A percentile compares a stretch with the other conserved stretches of the same genome.
Conservation (phyloP, 169 alveolate genomes). For the Plasmodium gaboni region DNA sequence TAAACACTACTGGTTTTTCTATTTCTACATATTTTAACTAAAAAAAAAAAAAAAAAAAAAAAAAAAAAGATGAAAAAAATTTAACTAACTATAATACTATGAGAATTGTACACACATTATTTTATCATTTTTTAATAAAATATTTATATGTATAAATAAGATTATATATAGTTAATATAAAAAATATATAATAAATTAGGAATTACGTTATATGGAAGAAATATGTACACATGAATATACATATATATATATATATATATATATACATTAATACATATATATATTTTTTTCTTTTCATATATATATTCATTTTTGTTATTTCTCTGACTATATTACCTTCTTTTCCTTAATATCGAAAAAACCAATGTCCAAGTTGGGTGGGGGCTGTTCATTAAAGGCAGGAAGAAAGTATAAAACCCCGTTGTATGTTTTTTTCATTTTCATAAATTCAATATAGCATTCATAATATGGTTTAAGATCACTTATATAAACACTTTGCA, state of each 20-base stretch:
- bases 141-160: too few relatives aligned
- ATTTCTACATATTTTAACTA: slow-evolving; percentile 39
- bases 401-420: slow-evolving; percentile 81
- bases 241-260: not conserved
- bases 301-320: not conserved
- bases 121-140: too few relatives aligned
- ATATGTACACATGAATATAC: not conserved
- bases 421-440: slow-evolving; percentile 68
- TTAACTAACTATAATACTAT: too few relatives aligned
- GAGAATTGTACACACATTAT: too few relatives aligned
- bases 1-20: slow-evolving; percentile 45
- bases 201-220: not conserved
- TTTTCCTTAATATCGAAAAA: slow-evolving; percentile 75
- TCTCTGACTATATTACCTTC: slow-evolving; percentile 9
- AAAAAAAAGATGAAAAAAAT: not conserved
- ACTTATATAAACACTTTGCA: slow-evolving; percentile 81
- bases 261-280: not conserved
- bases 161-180: too few relatives aligned
- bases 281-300: not conserved
- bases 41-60: slow-evolving; percentile 2
- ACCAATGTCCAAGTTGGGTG: slow-evolving; percentile 78
- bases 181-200: not conserved
- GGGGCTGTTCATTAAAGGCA: slow-evolving; percentile 83
- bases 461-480: slow-evolving; percentile 83
- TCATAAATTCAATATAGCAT: slow-evolving; percentile 79